Evolutionary conservation across 129 eudicot species (phyloP).

Genomic region (Sambucus nigra): DNA sequence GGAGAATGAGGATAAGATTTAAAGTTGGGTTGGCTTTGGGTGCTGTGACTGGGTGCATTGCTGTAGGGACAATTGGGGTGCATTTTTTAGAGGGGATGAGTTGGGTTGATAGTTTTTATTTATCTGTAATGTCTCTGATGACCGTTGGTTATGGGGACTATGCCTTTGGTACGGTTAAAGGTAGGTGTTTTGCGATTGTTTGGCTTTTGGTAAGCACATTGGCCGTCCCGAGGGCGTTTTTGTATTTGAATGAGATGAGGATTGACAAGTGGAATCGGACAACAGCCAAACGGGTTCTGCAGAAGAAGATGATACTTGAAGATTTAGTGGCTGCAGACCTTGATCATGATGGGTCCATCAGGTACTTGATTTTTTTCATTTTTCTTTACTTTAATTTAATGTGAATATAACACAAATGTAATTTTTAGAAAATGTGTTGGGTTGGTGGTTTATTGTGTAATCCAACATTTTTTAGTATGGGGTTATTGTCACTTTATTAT

Average conservation of each 20-base stretch:
- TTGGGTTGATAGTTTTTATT: conserved; percentile 21
- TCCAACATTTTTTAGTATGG: too few species aligned
- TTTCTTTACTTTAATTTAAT: not conserved
- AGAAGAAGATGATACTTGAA: conserved; percentile 15
- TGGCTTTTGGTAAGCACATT: conserved; percentile 19
- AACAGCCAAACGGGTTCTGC: conserved; percentile 14
- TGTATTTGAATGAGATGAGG: conserved; percentile 13
- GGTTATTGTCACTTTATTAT: too few species aligned
- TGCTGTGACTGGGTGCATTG: conserved; percentile 7
- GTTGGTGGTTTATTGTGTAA: too few species aligned
- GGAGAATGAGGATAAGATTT: conserved; percentile 18
- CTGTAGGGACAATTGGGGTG: conserved; percentile 8
- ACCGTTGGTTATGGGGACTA: conserved; percentile 20
- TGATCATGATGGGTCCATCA: conserved; percentile 18
- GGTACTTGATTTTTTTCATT: not conserved
- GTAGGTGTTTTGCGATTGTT: conserved; percentile 15
- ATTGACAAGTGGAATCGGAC: conserved; percentile 15
- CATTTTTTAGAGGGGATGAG: conserved; percentile 12
- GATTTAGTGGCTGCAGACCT: conserved; percentile 20
- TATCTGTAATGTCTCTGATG: conserved; percentile 14
- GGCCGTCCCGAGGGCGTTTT: conserved; percentile 17
- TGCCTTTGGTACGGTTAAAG: conserved; percentile 9
- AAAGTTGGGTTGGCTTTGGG: conserved; percentile 19
- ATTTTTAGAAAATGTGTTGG: too few species aligned
- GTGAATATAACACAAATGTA: not conserved